Conservation (phyloP, 306 rosid species). For the Dryas drummondii region DNA sequence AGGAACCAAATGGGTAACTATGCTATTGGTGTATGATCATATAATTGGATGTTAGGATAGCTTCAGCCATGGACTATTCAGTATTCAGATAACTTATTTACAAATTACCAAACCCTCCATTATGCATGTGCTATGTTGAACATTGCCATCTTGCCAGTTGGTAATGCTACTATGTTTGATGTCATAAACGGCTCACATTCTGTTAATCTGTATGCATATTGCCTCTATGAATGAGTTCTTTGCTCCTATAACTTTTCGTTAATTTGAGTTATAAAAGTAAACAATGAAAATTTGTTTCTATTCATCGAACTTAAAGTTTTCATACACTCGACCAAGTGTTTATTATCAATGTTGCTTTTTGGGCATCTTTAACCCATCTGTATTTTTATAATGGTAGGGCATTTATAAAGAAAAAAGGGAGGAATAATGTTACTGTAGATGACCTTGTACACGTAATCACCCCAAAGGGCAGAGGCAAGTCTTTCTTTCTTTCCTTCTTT, state of each 20-base stretch:
- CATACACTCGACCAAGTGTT: not conserved
- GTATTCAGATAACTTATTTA: not conserved
- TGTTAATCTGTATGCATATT: not conserved
- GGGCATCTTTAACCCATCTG: not conserved
- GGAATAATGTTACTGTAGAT: conserved; percentile 77
- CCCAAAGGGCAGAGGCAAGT: conserved; percentile 85
- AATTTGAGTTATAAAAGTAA: not conserved
- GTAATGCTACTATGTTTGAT: conserved; percentile 1
- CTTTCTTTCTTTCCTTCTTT: not conserved
- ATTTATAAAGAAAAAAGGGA: conserved; percentile 80
- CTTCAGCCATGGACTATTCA: not conserved
- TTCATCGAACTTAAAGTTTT: not conserved
- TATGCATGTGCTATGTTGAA: not conserved
- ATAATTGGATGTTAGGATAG: not conserved
- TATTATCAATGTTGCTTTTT: not conserved
- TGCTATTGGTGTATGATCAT: not conserved
- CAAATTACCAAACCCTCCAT: not conserved
- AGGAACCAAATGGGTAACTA: not conserved
- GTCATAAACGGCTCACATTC: not conserved
- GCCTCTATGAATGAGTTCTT: not conserved
- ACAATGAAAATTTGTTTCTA: not conserved
- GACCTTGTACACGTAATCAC: conserved; percentile 83
- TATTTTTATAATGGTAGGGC: conserved; percentile 38
- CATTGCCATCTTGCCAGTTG: not conserved
- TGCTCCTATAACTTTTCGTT: not conserved